Evolutionary conservation across 202 grass and related monocot species (phyloP).

Genomic region (Alloteropsis angusta): DNA sequence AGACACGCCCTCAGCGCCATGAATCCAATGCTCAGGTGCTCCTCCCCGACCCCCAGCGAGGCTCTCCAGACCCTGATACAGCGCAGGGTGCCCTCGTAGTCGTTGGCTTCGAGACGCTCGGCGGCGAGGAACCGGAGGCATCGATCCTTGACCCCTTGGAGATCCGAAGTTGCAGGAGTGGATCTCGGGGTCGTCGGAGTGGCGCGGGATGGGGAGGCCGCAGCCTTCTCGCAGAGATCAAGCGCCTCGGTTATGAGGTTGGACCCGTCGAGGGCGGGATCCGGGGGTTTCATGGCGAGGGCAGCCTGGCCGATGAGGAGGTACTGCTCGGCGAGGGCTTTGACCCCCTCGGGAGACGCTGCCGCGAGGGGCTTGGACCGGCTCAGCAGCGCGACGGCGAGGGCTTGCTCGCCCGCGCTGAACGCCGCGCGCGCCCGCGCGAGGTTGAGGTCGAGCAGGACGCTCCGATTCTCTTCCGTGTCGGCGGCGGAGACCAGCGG

Average conservation of each 20-base stretch:
- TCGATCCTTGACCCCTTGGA: slow-evolving; percentile 41
- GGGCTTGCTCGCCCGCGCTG: slow-evolving; percentile 40
- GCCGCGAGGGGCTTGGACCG: slow-evolving; percentile 60
- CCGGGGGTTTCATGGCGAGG: slow-evolving; percentile 37
- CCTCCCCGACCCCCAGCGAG: slow-evolving; percentile 22
- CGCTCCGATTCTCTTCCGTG: slow-evolving; percentile 34
- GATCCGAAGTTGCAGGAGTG: slow-evolving; percentile 30
- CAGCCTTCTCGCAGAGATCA: slow-evolving; percentile 74
- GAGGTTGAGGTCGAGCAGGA: slow-evolving; percentile 58
- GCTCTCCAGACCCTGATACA: slow-evolving; percentile 48
- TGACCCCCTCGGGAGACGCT: slow-evolving; percentile 34
- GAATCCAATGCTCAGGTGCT: slow-evolving; percentile 71
- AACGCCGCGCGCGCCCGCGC: slow-evolving; percentile 58
- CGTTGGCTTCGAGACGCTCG: slow-evolving; percentile 56
- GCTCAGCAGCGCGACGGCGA: slow-evolving; percentile 71
- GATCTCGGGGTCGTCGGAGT: slow-evolving; percentile 22
- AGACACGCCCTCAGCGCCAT: slow-evolving; percentile 62
- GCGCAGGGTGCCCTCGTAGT: slow-evolving; percentile 67
- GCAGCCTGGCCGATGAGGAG: slow-evolving; percentile 46
- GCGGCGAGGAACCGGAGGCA: slow-evolving; percentile 76
- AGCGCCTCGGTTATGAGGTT: slow-evolving; percentile 69
- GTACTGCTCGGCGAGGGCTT: slow-evolving; percentile 60
- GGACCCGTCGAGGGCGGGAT: slow-evolving; percentile 46
- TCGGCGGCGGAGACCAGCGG: slow-evolving; percentile 40
- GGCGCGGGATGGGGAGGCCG: slow-evolving; percentile 26